These are phyloP conservation scores for Lodderomyces parapsilosis DNA, from an alignment of 1,139 yeast genomes.

Conservation along the genomic window DNA sequence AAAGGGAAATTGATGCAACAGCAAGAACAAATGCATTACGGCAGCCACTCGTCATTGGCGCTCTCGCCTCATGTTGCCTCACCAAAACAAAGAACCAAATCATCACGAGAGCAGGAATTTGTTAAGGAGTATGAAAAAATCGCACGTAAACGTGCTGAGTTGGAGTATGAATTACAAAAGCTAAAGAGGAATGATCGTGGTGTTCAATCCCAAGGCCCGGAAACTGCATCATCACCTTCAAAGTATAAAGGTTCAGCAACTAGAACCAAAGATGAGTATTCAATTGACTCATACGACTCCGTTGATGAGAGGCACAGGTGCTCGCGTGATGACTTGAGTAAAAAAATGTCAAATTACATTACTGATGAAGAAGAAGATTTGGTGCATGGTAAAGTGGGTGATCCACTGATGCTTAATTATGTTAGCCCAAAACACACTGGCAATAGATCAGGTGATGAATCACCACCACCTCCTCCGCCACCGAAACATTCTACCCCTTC, in stretches of 20 bases:
- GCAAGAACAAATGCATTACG: conserved; percentile 1
- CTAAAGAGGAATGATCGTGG: conserved; percentile 23
- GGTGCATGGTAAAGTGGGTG: conserved; percentile 4
- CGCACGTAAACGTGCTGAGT: conserved; percentile 34
- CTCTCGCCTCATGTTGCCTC: not conserved
- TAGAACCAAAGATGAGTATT: conserved; percentile 12
- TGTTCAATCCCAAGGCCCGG: not conserved
- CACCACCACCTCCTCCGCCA: conserved; percentile 57
- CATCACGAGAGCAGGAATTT: conserved; percentile 12
- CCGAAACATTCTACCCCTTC: conserved; percentile 29
- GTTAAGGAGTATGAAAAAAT: conserved; percentile 29
- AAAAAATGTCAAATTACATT: conserved; percentile 27
- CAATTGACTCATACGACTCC: conserved; percentile 26
- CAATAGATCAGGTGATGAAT: conserved; percentile 12
- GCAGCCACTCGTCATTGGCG: not conserved
- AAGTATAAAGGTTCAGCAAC: not conserved
- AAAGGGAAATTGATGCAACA: conserved; percentile 6
- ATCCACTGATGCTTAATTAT: conserved; percentile 9
- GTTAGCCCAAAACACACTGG: conserved; percentile 12
- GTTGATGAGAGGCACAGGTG: conserved; percentile 35
- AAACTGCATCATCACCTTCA: not conserved
- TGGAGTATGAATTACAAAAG: conserved; percentile 40
- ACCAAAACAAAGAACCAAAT: not conserved
- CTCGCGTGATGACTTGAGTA: conserved; percentile 40
- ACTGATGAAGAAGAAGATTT: conserved; percentile 28